These are phyloP conservation scores for Nepenthes alata DNA, from an alignment of 179 eudicot genomes.

Conservation along the genomic window DNA sequence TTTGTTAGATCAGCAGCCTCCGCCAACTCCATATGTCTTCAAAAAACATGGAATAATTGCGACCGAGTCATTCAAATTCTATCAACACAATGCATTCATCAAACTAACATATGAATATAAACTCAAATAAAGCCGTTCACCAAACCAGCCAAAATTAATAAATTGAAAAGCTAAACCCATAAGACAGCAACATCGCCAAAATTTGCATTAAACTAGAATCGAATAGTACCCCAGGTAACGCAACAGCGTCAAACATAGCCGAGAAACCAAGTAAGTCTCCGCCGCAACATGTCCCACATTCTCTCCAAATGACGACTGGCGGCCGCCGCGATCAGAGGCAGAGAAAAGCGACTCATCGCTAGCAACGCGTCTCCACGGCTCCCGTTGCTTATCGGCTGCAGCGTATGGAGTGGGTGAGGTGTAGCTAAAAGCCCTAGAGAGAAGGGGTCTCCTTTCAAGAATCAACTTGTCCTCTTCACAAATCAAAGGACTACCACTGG, in stretches of 20 bases:
- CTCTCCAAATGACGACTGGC: slow-evolving; percentile 27
- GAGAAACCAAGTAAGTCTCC: slow-evolving; percentile 59
- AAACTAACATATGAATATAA: not conserved
- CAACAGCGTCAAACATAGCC: slow-evolving; percentile 60
- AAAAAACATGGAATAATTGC: too few species aligned
- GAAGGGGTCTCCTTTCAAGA: slow-evolving; percentile 25
- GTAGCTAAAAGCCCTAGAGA: slow-evolving; percentile 36
- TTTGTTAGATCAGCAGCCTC: too few species aligned
- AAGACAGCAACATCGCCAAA: not conserved
- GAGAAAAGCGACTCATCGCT: slow-evolving; percentile 28
- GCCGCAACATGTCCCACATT: slow-evolving; percentile 64
- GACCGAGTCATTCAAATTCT: too few species aligned
- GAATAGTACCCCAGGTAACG: slow-evolving; percentile 61
- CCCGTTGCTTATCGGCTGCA: slow-evolving; percentile 13
- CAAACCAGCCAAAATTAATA: not conserved
- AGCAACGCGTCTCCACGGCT: slow-evolving; percentile 29
- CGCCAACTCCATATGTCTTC: too few species aligned
- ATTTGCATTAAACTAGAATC: not conserved
- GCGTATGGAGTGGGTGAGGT: not conserved
- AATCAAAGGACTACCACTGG: slow-evolving; percentile 12
- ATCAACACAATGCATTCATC: too few species aligned
- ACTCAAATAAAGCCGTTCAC: not conserved
- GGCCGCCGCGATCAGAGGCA: slow-evolving; percentile 7
- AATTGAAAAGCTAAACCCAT: not conserved
- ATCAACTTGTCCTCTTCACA: slow-evolving; percentile 15